Conservation (phyloP, 2,329 filamentous ascomycete genomes). For the Diaporthe longicolla region DNA sequence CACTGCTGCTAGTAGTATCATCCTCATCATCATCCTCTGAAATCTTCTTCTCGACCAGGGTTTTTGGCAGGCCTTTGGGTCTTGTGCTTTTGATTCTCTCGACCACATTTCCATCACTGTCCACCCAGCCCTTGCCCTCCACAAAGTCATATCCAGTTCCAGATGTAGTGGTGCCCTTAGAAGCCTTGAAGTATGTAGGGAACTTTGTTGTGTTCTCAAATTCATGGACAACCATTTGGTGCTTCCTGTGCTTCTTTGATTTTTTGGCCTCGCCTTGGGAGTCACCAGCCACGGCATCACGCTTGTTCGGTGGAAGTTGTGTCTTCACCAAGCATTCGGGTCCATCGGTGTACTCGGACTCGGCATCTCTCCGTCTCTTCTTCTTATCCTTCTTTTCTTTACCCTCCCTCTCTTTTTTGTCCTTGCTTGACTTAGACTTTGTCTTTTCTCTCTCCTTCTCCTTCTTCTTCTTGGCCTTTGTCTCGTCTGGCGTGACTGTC, state of each 20-base stretch:
- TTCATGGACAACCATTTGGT: conserved; percentile 84
- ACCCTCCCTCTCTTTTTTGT: conserved; percentile 62
- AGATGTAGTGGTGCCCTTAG: conserved; percentile 56
- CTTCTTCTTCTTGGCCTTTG: conserved; percentile 61
- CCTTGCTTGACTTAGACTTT: conserved; percentile 53
- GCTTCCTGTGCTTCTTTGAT: conserved; percentile 72
- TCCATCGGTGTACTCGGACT: conserved; percentile 85
- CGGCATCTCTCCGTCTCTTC: conserved; percentile 69
- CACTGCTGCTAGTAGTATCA: conserved; percentile 47
- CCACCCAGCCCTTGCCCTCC: conserved; percentile 90
- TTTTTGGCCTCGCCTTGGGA: conserved; percentile 64
- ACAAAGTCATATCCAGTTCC: conserved; percentile 72
- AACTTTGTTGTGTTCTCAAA: conserved; percentile 89
- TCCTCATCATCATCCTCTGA: conserved; percentile 45
- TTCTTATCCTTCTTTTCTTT: conserved; percentile 65
- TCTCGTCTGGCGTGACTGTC: conserved; percentile 76
- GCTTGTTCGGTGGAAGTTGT: conserved; percentile 68
- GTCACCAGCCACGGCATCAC: conserved; percentile 51
- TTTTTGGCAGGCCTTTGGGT: conserved; percentile 48
- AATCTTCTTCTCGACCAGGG: conserved; percentile 39
- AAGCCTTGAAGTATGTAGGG: conserved; percentile 81
- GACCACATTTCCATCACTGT: conserved; percentile 81
- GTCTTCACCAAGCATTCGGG: conserved; percentile 90
- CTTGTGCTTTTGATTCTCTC: conserved; percentile 67
- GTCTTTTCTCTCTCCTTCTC: conserved; percentile 60